These are phyloP conservation scores for Eragrostis nindensis DNA, from an alignment of 176 grass and related monocot species.

Conservation along the genomic window DNA sequence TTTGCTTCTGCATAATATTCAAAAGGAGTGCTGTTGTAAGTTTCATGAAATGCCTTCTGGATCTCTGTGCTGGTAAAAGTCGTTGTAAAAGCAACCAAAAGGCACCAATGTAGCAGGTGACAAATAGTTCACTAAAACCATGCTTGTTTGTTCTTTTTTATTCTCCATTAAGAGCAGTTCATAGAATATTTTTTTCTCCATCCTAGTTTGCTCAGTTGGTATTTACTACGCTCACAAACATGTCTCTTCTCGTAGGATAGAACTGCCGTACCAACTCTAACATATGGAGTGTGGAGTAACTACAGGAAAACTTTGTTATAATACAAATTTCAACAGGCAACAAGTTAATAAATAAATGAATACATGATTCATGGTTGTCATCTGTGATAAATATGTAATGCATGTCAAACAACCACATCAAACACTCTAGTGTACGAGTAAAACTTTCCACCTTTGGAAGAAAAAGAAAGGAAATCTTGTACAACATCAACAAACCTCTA, in stretches of 20 bases:
- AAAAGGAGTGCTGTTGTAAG: constrained; percentile 16
- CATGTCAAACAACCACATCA: background rate
- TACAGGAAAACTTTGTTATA: background rate
- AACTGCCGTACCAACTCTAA: background rate
- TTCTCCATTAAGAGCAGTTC: background rate
- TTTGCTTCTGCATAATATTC: constrained; percentile 78
- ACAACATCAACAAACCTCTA: constrained; percentile 65
- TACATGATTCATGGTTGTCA: background rate
- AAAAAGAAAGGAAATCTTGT: constrained; percentile 14
- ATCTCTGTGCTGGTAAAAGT: background rate
- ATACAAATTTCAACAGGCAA: background rate
- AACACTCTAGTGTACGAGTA: background rate
- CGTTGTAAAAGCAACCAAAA: background rate
- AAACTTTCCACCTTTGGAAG: background rate
- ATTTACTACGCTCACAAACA: background rate
- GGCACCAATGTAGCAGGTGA: background rate
- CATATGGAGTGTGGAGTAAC: background rate
- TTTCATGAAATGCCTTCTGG: constrained; percentile 15
- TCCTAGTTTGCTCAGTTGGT: background rate
- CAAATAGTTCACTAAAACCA: background rate
- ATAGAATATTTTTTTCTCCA: background rate
- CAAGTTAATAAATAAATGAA: constrained; percentile 1
- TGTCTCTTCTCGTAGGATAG: background rate
- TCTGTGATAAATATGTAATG: background rate
- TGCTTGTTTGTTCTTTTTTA: too few species aligned